These are phyloP conservation scores for Firmiana major DNA, from an alignment of 345 rosid species.

Conservation along the genomic window DNA sequence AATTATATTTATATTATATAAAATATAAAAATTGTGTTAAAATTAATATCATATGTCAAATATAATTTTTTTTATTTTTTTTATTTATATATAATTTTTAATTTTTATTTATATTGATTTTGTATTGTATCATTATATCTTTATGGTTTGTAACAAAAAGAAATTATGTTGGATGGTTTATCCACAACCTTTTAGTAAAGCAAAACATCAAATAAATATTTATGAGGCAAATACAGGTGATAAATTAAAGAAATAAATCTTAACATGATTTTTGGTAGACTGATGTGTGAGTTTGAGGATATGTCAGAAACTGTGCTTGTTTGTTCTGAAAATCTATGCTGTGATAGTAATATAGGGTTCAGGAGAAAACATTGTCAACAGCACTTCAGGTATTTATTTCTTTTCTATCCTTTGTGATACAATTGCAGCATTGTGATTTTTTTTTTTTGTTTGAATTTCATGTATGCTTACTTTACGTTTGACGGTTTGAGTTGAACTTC, in stretches of 20 bases:
- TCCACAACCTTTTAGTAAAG: background rate
- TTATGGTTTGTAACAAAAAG: too few species aligned
- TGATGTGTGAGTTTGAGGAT: background rate
- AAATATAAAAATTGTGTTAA: too few species aligned
- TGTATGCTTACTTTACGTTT: background rate
- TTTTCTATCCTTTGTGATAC: background rate
- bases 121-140: too few species aligned
- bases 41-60: too few species aligned
- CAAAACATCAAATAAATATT: background rate
- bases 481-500: background rate
- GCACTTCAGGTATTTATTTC: background rate
- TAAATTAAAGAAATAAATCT: background rate
- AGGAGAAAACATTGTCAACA: background rate
- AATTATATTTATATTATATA: too few species aligned
- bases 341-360: background rate
- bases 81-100: too few species aligned
- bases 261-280: background rate
- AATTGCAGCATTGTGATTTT: background rate
- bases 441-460: background rate
- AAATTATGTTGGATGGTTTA: too few species aligned
- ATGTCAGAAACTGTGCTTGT: background rate
- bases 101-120: too few species aligned
- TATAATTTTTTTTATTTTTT: too few species aligned
- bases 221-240: background rate
- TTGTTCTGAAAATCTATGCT: background rate